phyloP scores from a whole-genome alignment of 257 asterid genomes.

The Primulina huaijiensis region DNA sequence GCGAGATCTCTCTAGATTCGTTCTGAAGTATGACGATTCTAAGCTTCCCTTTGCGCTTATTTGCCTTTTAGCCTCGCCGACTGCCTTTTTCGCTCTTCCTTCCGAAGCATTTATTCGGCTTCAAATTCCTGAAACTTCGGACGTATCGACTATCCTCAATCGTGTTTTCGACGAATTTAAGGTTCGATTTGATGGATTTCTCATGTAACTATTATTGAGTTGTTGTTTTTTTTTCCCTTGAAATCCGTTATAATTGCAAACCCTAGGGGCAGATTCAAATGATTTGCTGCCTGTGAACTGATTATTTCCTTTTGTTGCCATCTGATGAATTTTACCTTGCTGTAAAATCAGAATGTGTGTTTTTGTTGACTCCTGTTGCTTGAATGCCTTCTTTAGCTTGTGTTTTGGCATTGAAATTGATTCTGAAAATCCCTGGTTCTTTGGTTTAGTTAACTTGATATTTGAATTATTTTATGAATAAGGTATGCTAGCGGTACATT shows the following conservation, averaged over 20 bases:
- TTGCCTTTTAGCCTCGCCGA: neutral
- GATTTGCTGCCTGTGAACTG: neutral
- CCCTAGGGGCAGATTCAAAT: conserved; percentile 20
- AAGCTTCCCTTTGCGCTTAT: neutral
- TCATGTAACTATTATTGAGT: neutral
- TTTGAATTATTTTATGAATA: neutral
- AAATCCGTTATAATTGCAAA: conserved; percentile 6
- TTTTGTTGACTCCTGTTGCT: neutral
- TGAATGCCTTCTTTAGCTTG: conserved; percentile 1
- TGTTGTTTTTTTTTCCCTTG: neutral
- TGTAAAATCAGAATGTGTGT: neutral
- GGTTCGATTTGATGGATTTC: neutral
- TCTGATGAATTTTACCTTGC: neutral
- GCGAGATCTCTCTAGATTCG: too few relatives aligned
- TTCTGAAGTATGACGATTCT: neutral
- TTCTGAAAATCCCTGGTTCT: neutral
- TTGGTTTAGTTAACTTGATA: neutral
- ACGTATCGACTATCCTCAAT: neutral
- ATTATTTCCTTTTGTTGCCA: too few relatives aligned
- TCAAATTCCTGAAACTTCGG: neutral
- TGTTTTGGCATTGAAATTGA: neutral
- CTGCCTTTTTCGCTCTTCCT: neutral
- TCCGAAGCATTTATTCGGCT: neutral
- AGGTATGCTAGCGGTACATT: conserved; percentile 1
- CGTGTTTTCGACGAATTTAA: neutral